Conservation (phyloP, 257 asterid genomes). For the Cinchona pubescens region DNA sequence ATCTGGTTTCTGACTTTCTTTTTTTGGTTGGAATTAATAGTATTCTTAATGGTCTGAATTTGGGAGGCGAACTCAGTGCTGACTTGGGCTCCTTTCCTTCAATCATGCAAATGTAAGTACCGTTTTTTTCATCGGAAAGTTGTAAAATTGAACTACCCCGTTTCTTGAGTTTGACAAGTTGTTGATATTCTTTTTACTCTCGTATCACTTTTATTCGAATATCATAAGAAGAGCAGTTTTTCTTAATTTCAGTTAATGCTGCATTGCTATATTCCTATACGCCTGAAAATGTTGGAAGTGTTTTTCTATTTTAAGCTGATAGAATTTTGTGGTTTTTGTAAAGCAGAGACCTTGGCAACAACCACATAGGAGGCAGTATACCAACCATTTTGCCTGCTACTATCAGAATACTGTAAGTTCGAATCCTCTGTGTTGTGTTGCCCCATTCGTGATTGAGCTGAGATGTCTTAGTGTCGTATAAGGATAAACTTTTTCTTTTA, state of each 20-base stretch:
- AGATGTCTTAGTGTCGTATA: too few relatives aligned
- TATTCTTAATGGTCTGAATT: constrained; percentile 47
- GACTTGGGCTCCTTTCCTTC: constrained; percentile 67
- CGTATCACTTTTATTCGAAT: not conserved
- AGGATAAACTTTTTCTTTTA: not conserved
- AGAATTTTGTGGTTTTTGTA: constrained; percentile 13
- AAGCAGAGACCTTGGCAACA: constrained; percentile 72
- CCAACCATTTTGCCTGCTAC: constrained; percentile 70
- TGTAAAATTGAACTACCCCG: not conserved
- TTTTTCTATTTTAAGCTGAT: not conserved
- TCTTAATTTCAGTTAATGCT: not conserved
- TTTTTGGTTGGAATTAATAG: constrained; percentile 34
- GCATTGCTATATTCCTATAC: not conserved
- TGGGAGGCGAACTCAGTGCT: constrained; percentile 62
- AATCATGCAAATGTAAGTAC: constrained; percentile 60
- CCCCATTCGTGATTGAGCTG: constrained; percentile 11
- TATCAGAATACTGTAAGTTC: constrained; percentile 62
- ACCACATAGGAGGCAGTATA: constrained; percentile 79
- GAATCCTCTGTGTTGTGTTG: not conserved
- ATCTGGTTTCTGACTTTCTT: constrained; percentile 12
- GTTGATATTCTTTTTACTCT: not conserved
- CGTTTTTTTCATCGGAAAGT: not conserved
- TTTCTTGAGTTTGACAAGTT: not conserved
- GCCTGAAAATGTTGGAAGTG: not conserved
- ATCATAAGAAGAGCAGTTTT: not conserved